Conservation (phyloP, 2,329 filamentous ascomycete genomes). For the Colletotrichum tofieldiae region DNA sequence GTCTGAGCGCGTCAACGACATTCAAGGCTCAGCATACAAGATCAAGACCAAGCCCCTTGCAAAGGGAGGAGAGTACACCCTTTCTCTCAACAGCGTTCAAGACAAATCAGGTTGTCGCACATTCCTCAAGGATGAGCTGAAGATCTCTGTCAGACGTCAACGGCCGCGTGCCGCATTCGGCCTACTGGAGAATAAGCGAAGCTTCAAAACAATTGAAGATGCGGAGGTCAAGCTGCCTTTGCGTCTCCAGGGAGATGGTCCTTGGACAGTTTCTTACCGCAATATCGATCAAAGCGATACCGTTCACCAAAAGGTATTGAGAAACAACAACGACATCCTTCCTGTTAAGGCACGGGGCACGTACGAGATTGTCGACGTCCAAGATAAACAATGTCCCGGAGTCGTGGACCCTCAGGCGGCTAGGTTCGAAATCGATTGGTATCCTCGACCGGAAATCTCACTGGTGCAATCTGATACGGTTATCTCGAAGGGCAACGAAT, state of each 20-base stretch:
- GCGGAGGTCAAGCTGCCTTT: conserved; percentile 83
- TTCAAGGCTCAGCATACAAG: conserved; percentile 74
- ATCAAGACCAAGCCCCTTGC: conserved; percentile 83
- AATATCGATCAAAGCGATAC: conserved; percentile 72
- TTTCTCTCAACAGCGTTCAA: conserved; percentile 88
- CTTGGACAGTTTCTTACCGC: conserved; percentile 85
- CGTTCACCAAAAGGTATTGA: conserved; percentile 64
- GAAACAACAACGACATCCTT: conserved; percentile 77
- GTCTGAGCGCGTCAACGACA: conserved; percentile 75
- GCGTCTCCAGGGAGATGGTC: conserved; percentile 86
- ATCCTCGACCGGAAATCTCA: conserved; percentile 81
- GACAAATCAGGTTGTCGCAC: conserved; percentile 91
- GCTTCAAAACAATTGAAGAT: conserved; percentile 82
- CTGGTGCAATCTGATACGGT: conserved; percentile 77
- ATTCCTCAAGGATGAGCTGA: conserved; percentile 86
- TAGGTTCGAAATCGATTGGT: conserved; percentile 87
- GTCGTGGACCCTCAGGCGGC: conserved; percentile 81
- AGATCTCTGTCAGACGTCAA: conserved; percentile 89
- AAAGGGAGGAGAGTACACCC: conserved; percentile 90
- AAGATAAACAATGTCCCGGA: conserved; percentile 87
- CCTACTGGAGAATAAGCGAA: conserved; percentile 84
- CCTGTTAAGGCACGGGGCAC: conserved; percentile 77
- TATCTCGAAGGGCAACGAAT: conserved; percentile 64
- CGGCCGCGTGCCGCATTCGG: conserved; percentile 91
- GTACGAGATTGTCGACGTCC: conserved; percentile 85